Evolutionary conservation across 805 yeast species (phyloP), one percentile per base, ranked within the genome.

Genomic region (Millerozyma miso): DNA sequence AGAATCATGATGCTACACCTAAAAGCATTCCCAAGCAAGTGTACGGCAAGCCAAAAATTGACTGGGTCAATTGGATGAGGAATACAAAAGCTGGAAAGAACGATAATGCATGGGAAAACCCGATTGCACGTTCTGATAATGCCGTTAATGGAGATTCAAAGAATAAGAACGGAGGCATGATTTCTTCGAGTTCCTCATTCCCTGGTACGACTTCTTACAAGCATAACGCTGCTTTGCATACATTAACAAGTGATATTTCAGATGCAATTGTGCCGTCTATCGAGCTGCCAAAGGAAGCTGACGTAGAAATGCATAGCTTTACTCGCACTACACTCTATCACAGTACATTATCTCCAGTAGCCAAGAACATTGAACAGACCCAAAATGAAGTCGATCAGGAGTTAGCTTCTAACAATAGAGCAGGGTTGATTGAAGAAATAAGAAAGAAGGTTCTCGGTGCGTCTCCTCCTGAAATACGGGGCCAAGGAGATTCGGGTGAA

Each of bases 41-140:
- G 3, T 56, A 58, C 42, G 45, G 48, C 3, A 56, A 58, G 33
- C 60, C 60, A 2, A 53, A 54, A 26, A 35, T 45, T 17, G 41
- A 39, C 13, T 41, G 38, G 37, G 29, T 23, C 6, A 23, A 23
- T 23, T 6, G 29, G 10, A 23, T 23, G 29, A 23, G 29, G 10
- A 23, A 23, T 7, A 23, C 6, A 10, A 10, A 10, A 23, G 6
- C 29, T 23, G 29, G 10, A 23, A 23, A 23, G 10, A 23, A 10
- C 10, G 10, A 23, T 23, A 6, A 23, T 23, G 10, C 6, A 23
- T 23, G 29, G 29, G 29, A 23, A 23, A 7, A 7, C 10, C 29
- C 29, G 10, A n/a, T n/a, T n/a, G n/a, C n/a, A n/a, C n/a, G n/a
- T n/a, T n/a, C n/a, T n/a, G 29, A 23, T 23, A 23, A 23, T 23